Evolutionary conservation across 805 yeast genomes (phyloP), one percentile per base, ranked within the genome.

Genomic region (Priceomyces medius): DNA sequence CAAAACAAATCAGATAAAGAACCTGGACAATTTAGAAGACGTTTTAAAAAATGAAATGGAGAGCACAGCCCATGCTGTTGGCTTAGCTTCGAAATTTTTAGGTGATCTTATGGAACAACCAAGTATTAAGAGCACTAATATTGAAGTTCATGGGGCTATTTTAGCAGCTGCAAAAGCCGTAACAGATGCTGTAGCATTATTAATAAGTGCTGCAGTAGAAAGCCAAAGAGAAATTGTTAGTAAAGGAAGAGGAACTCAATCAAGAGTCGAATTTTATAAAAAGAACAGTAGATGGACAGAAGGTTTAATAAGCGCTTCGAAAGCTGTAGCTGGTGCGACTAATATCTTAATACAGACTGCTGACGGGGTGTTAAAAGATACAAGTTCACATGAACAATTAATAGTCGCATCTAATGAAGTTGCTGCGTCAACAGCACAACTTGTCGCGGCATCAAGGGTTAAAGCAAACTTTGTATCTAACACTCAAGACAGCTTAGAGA

Each of bases 261-360:
- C 87, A 1, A 72, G 80, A 43, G 79, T 88, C 10, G 85, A 85
- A 34, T 88, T 83, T 60, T 89, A 89, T 65, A 85, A 83, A 59
- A 88, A 87, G 63, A 85, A 88, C 60, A 88, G 82, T 61, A 76
- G 91, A 53, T 88, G 97, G 97, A 87, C 96, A 0, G 95, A 89
- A 63, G 97, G 97, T 17, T 79, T 88, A 43, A 81, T 88, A 21
- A 85, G 95, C 45, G 96, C 96, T 13, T 88, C 96, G 1, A 83
- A 84, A 53, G 82, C 91, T 1, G 93, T 88, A 29, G 96, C 95
- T 2, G 78, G 79, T 2, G 79, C 96, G 1, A 89, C 97, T 2
- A 84, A 82, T 53, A 68, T 83, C n/a, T 73, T 88, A 48, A 88
- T 88, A 45, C 78, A 78, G 45, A 84, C 88, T n/a, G 95, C 96